phyloP scores from a whole-genome alignment of 2,329 filamentous ascomycete genomes.

The Talaromyces verruculosus region DNA sequence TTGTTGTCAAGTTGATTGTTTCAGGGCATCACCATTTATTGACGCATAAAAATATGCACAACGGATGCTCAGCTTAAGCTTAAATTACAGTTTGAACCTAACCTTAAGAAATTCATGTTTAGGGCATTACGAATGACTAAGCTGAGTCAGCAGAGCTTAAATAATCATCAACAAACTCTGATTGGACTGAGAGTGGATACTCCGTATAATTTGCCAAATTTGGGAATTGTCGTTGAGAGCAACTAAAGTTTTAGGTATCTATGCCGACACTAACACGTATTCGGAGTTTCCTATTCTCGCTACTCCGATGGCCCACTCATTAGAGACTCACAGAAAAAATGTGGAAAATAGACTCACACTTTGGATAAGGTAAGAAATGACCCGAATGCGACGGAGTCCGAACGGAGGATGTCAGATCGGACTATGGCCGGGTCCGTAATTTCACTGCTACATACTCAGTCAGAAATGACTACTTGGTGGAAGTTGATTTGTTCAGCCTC shows the following conservation, averaged over 20 bases:
- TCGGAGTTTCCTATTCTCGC: not conserved
- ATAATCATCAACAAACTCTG: not conserved
- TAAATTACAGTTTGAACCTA: constrained; percentile 4
- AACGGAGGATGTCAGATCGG: not conserved
- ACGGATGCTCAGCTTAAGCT: not conserved
- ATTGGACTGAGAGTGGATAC: not conserved
- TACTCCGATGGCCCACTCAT: not conserved
- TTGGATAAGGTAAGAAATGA: not conserved
- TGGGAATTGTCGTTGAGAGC: too few species aligned
- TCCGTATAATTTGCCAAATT: not conserved
- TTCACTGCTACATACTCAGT: not conserved
- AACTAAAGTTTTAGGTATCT: not conserved
- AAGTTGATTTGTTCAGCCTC: not conserved
- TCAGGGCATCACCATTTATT: not conserved
- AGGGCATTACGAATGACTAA: not conserved
- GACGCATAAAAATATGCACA: not conserved
- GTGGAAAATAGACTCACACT: too few species aligned
- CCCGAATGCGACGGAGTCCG: not conserved
- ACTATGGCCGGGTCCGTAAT: not conserved
- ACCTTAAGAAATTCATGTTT: not conserved
- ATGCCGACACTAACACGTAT: not conserved
- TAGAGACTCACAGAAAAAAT: not conserved
- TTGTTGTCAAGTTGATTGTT: not conserved
- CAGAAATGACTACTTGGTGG: not conserved
- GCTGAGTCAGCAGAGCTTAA: not conserved